phyloP scores from a whole-genome alignment of 768 basidiomycete species.

The Pleurotus salmoneostramineus region DNA sequence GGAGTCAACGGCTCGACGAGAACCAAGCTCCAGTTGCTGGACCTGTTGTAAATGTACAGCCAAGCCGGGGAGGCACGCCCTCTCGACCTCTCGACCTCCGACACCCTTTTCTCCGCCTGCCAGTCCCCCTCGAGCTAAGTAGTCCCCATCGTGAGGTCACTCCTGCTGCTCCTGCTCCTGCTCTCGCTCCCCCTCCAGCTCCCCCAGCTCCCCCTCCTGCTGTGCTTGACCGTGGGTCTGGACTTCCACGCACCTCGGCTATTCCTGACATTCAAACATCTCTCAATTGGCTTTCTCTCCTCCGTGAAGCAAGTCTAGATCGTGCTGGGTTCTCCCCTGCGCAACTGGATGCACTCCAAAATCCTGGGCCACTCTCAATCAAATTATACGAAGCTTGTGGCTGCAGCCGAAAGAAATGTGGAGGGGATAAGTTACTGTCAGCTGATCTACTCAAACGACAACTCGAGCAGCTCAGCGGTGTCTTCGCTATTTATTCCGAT shows the following conservation, averaged over 20 bases:
- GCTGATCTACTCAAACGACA: slow-evolving; percentile 10
- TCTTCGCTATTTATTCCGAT: slow-evolving; percentile 23
- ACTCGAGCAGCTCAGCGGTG: slow-evolving; percentile 21
- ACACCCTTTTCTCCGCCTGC: no score
- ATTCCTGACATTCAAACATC: slow-evolving; percentile 7
- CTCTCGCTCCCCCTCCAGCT: no score
- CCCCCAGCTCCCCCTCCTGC: no score
- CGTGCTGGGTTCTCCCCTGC: slow-evolving; percentile 9
- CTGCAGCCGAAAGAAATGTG: neutral
- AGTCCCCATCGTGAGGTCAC: no score
- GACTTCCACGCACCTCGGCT: neutral
- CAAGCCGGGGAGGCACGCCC: no score
- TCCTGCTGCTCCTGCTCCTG: no score
- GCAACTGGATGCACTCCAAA: slow-evolving; percentile 8
- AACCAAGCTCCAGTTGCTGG: no score
- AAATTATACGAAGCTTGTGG: neutral
- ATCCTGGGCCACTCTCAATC: slow-evolving; percentile 5
- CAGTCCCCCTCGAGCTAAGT: no score
- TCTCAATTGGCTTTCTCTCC: slow-evolving; percentile 10
- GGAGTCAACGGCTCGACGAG: no score
- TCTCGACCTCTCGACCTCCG: no score
- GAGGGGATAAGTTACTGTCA: neutral
- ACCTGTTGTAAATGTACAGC: no score
- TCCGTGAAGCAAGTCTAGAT: slow-evolving; percentile 14
- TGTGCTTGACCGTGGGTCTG: no score